phyloP scores from a whole-genome alignment of 805 yeast species.

The Yamadazyma olivae region DNA sequence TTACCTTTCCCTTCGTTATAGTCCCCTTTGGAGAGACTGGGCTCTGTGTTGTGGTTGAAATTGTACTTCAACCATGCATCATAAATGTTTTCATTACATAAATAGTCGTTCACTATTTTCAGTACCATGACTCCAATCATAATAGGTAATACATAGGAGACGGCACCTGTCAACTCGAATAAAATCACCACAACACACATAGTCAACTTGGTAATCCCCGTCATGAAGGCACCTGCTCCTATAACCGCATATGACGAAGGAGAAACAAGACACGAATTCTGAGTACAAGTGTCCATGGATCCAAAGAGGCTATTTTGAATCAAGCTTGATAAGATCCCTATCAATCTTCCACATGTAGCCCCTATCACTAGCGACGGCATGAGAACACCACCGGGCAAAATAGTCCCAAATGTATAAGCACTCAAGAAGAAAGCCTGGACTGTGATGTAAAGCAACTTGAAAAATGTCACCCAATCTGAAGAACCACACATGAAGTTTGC shows the following conservation, averaged over 20 bases:
- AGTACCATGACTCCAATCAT: conserved; percentile 80
- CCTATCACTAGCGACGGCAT: conserved; percentile 66
- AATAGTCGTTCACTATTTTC: conserved; percentile 65
- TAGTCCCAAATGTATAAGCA: conserved; percentile 65
- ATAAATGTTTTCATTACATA: conserved; percentile 59
- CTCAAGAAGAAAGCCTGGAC: conserved; percentile 58
- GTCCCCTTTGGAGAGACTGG: not conserved
- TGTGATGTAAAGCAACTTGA: conserved; percentile 35
- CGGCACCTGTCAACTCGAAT: conserved; percentile 84
- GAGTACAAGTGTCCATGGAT: conserved; percentile 38
- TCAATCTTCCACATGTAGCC: conserved; percentile 53
- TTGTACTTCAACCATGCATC: conserved; percentile 42
- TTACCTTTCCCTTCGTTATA: conserved; percentile 36
- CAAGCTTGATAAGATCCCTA: conserved; percentile 51
- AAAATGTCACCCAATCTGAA: conserved; percentile 19
- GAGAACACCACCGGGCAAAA: conserved; percentile 65
- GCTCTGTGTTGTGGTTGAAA: conserved; percentile 21
- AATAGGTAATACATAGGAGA: conserved; percentile 78
- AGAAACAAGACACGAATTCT: conserved; percentile 57
- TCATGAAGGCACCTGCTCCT: conserved; percentile 80
- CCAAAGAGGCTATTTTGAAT: conserved; percentile 41
- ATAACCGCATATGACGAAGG: conserved; percentile 89
- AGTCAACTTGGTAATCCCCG: conserved; percentile 79
- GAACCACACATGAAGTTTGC: conserved; percentile 35
- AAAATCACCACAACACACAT: conserved; percentile 77